These are phyloP conservation scores for Panus rudis DNA, from an alignment of 768 basidiomycete species.

Conservation along the genomic window DNA sequence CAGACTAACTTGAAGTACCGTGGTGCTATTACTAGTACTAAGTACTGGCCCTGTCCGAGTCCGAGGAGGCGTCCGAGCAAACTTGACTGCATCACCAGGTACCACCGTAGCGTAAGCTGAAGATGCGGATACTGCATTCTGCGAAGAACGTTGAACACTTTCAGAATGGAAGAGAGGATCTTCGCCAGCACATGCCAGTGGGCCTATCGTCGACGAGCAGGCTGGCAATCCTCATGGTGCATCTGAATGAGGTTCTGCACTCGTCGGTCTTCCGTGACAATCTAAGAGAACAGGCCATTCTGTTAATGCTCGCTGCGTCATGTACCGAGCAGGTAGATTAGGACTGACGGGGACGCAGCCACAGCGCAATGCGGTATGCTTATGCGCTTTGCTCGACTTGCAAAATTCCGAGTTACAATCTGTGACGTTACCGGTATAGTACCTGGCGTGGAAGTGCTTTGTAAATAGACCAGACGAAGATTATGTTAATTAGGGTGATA, in stretches of 20 bases:
- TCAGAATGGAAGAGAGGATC: neutral
- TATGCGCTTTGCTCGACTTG: slow-evolving; percentile 29
- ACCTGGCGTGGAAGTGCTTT: slow-evolving; percentile 33
- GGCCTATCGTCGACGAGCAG: neutral
- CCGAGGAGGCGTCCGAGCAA: too few species aligned
- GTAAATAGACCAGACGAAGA: neutral
- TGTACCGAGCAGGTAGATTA: neutral
- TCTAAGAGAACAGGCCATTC: slow-evolving; percentile 11
- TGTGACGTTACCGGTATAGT: slow-evolving; percentile 26
- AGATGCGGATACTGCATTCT: too few species aligned
- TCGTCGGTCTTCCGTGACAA: slow-evolving; percentile 29
- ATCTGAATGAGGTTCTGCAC: slow-evolving; percentile 32
- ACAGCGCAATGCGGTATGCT: slow-evolving; percentile 29
- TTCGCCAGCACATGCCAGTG: neutral
- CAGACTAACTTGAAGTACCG: too few species aligned
- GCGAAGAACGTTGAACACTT: too few species aligned
- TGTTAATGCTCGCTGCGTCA: neutral
- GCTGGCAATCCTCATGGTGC: slow-evolving; percentile 26
- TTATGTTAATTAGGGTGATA: neutral
- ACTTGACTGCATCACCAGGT: too few species aligned
- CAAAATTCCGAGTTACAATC: slow-evolving; percentile 26
- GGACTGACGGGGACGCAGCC: slow-evolving; percentile 23
- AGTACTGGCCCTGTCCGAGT: too few species aligned
- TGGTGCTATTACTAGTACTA: too few species aligned
- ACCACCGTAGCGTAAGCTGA: too few species aligned